A percentile compares a stretch with the other conserved stretches of the same genome.
Evolutionary conservation across 2,329 filamentous ascomycete species (phyloP).

Genomic region (Metarhizium sp.): DNA sequence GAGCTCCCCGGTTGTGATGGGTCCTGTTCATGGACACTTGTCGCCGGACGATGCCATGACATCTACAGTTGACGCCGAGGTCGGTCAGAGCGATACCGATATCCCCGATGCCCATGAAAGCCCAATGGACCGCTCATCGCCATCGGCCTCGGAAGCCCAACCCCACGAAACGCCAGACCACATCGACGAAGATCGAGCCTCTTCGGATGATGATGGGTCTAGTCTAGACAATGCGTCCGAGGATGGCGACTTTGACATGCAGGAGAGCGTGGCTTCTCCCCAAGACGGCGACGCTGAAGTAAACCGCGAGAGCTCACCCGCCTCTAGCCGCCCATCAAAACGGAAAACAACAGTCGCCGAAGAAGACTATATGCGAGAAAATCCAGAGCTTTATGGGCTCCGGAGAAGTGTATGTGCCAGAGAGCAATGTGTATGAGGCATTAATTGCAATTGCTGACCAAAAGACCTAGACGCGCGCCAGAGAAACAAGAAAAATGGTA

Average conservation of each 20-base stretch:
- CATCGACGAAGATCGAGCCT: constrained; percentile 27
- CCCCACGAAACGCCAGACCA: constrained; percentile 32
- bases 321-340: constrained; percentile 61
- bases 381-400: constrained; percentile 90
- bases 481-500: constrained; percentile 49
- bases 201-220: constrained; percentile 37
- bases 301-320: constrained; percentile 59
- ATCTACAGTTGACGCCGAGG: constrained; percentile 27
- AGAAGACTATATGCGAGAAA: constrained; percentile 77
- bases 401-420: constrained; percentile 69
- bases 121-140: constrained; percentile 37
- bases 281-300: constrained; percentile 38
- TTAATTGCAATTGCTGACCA: constrained; percentile 19
- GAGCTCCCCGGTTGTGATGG: constrained; percentile 51
- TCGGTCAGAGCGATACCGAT: constrained; percentile 51
- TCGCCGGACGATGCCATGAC: constrained; percentile 42
- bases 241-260: constrained; percentile 70
- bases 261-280: constrained; percentile 40
- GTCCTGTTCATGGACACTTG: constrained; percentile 58
- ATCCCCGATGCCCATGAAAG: constrained; percentile 62
- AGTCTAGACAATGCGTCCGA: constrained; percentile 49
- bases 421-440: constrained; percentile 9
- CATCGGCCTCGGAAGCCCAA: constrained; percentile 30
- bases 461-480: constrained; percentile 40
- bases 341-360: constrained; percentile 62